A percentile compares a stretch with the other conserved stretches of the same genome.
These are phyloP conservation scores for Barnettozyma californica DNA, from an alignment of 805 yeast species.

Conservation along the genomic window DNA sequence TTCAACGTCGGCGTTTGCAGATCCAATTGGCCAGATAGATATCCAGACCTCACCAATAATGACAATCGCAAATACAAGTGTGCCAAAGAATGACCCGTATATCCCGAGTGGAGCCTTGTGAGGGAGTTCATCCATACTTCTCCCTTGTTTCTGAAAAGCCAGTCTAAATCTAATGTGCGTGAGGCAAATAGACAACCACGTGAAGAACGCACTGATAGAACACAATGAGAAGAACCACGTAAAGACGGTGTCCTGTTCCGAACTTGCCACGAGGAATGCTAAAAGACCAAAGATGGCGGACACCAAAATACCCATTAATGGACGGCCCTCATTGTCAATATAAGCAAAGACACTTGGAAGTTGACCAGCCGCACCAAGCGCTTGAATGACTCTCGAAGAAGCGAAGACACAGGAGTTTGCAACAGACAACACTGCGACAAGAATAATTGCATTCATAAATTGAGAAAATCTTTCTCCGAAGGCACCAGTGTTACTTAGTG, in stretches of 20 bases:
- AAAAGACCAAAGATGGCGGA: constrained; percentile 51
- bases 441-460: constrained; percentile 63
- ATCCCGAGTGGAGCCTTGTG: constrained; percentile 65
- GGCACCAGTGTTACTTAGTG: constrained; percentile 54
- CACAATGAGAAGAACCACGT: constrained; percentile 61
- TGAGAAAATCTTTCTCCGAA: constrained; percentile 56
- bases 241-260: constrained; percentile 48
- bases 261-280: constrained; percentile 52
- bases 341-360: constrained; percentile 56
- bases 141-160: constrained; percentile 60
- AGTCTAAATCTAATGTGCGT: constrained; percentile 59
- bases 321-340: constrained; percentile 65
- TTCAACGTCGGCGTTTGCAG: constrained; percentile 28
- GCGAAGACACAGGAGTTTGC: constrained; percentile 69
- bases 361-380: constrained; percentile 59
- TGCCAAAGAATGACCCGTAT: constrained; percentile 61
- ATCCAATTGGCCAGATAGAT: constrained; percentile 62
- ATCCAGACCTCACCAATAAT: constrained; percentile 78
- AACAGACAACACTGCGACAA: constrained; percentile 66
- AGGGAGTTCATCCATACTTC: constrained; percentile 61
- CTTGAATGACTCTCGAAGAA: constrained; percentile 59
- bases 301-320: constrained; percentile 49
- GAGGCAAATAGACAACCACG: constrained; percentile 57
- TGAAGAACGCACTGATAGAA: constrained; percentile 56
- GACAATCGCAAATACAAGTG: constrained; percentile 49